Evolutionary conservation across 2,329 filamentous ascomycete genomes (phyloP), one percentile per base, ranked within the genome.

Genomic region (Dothistroma pini): DNA sequence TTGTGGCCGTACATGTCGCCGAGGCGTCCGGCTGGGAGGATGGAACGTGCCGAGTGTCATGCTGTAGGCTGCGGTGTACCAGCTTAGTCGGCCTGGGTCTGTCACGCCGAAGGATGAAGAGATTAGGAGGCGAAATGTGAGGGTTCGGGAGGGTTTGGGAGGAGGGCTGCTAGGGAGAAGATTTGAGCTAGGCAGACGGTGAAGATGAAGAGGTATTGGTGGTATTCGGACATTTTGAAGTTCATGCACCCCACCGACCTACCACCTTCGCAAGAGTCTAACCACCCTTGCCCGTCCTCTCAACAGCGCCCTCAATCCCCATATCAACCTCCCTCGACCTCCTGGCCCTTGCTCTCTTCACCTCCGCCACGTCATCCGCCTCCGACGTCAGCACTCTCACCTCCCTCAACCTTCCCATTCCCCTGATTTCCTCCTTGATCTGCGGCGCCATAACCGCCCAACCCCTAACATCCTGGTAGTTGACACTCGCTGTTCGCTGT

Each of bases 1-100:
- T 75, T 75, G 69, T 79, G 73, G 25, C 77, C 77, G 51, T 76
- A 71, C 32, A 77, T 75, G 57, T 79, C 77, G 19, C 77, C 77
- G 2, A 78, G 65, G 31, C 76, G 71, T 10, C 77, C 77, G 12
- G 75, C 73, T 16, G 77, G 74, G 31, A 79, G 71, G 59, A 79
- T 79, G 65, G 78, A 78, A 8, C n/a, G 76, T 78, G 16, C 77
- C 77, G 10, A 77, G 54, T 0, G 76, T 77, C 56, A 78, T 67
- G 55, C 68, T 71, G 70, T 77, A 79, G 8, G 70, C 75, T 5
- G 77, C 76, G 44, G 77, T 72, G 59, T 77, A 74, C 77, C 77
- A 79, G n/a, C 76, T 74, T 50, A 77, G 72, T 54, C 79, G 70
- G 22, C 76, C 79, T 5, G 76, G 72, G 55, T 74, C 74, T 1